A percentile compares a stretch with the other conserved stretches of the same genome.
Evolutionary conservation across 805 yeast genomes (phyloP).

Genomic region (Schizosaccharomyces pombe): DNA sequence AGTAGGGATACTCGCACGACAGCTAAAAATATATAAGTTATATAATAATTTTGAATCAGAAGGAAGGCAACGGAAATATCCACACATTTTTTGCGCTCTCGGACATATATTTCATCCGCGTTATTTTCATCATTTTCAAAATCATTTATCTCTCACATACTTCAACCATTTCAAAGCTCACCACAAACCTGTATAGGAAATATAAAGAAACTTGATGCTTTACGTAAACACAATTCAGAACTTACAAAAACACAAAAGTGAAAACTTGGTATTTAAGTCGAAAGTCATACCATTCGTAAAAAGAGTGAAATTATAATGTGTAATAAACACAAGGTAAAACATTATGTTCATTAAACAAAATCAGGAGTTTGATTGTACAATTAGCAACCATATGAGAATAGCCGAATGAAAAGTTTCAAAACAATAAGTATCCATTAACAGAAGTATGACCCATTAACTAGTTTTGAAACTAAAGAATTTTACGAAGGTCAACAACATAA

Average conservation of each 20-base stretch:
- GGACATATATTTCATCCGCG: background rate
- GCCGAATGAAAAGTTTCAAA: background rate
- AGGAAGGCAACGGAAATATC: slow-evolving; percentile 4
- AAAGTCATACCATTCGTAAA: too few species aligned
- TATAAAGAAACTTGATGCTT: background rate
- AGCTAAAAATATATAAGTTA: background rate
- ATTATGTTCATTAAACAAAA: too few species aligned
- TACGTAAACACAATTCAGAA: background rate
- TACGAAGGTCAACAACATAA: too few species aligned
- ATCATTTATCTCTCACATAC: background rate
- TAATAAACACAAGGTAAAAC: too few species aligned
- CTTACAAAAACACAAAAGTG: background rate
- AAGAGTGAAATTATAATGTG: too few species aligned
- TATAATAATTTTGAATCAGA: background rate
- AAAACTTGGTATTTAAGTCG: too few species aligned
- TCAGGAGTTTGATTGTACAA: too few species aligned
- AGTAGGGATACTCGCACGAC: background rate
- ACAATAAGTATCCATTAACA: too few species aligned
- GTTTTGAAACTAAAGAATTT: too few species aligned
- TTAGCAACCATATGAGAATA: background rate
- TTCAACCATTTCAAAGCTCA: background rate
- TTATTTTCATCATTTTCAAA: background rate
- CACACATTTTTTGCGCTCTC: slow-evolving; percentile 1
- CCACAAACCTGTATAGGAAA: background rate
- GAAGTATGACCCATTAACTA: too few species aligned